Base-by-base conservation (phyloP, 2,329 filamentous ascomycete genomes). In the Bipolaris bicolor region DNA sequence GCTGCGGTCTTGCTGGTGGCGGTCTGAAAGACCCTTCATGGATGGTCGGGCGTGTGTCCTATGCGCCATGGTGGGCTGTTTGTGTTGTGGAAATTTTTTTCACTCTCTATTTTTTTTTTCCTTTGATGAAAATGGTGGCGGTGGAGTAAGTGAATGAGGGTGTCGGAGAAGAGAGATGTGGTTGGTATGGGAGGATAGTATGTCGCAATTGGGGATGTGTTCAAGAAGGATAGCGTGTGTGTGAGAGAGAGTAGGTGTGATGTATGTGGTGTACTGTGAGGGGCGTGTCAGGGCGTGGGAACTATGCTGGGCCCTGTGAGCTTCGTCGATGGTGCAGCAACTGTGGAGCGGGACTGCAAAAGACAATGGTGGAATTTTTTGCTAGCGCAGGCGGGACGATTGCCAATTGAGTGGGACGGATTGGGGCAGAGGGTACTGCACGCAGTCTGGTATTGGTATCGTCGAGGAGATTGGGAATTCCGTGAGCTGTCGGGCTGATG, bases 401-500 rank as follows among this genome's bases (percentile, higher is more conserved):
- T 52, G 57, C 67, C 66, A 71, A 69, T 73, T 67, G 67, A 53
- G 67, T 65, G 60, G 63, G 62, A 67, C 65, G 65, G 67, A 49
- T 66, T 70, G 65, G 66, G 63, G 72, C 72, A 73, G 63, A 54
- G 49, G 48, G 55, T 69, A 71, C 74, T 73, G 65, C 63, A 65
- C 65, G 68, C 71, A 73, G 67, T 75, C 69, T 67, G 64, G 55
- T 58, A 64, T 70, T 74, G 50, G 68, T 71, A 76, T 77, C 74
- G 73, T 78, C 76, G 75, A 74, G 65, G 72, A 77, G 74, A 83
- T 86, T 84, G 82, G 83, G 26, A 83, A 81, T 82, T 66, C 92
- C 89, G 82, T 88, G 88, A 89, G 88, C 90, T 92, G 89, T 75
- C 87, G 87, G 89, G 89, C 90, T 92, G 86, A 52, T 57, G 60